These are phyloP conservation scores for Hypomyces perniciosus DNA, from an alignment of 2,329 filamentous ascomycete species.

Conservation along the genomic window DNA sequence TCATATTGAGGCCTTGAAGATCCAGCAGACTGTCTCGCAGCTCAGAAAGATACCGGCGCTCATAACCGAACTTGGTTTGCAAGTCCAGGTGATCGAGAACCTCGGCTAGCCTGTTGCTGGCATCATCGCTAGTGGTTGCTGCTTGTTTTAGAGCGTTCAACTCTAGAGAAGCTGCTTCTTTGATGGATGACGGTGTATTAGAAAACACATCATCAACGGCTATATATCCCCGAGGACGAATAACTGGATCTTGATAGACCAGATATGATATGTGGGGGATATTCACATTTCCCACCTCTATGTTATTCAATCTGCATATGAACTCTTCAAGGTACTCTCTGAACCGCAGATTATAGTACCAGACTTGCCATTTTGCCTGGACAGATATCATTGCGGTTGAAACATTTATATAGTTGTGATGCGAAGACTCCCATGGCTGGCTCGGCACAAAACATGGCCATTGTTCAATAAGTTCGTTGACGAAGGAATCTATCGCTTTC, in stretches of 20 bases:
- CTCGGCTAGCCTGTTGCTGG: not conserved
- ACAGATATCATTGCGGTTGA: constrained; percentile 2
- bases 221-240: not conserved
- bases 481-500: not conserved
- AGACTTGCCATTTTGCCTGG: not conserved
- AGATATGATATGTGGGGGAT: not conserved
- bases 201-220: not conserved
- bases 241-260: not conserved
- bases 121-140: not conserved
- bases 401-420: not conserved
- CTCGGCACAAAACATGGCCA: not conserved
- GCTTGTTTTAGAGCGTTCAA: not conserved
- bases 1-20: not conserved
- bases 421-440: not conserved
- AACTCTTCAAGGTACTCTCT: not conserved
- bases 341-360: constrained; percentile 11
- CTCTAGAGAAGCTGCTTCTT: not conserved
- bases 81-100: not conserved
- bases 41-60: not conserved
- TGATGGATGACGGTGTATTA: not conserved
- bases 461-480: not conserved
- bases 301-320: not conserved
- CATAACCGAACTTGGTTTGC: not conserved
- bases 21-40: not conserved
- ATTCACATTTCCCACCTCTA: not conserved